A percentile compares a stretch with the other conserved stretches of the same genome.
phyloP scores from a whole-genome alignment of 352 stramenopile species.

The Pythium rishiriense region DNA sequence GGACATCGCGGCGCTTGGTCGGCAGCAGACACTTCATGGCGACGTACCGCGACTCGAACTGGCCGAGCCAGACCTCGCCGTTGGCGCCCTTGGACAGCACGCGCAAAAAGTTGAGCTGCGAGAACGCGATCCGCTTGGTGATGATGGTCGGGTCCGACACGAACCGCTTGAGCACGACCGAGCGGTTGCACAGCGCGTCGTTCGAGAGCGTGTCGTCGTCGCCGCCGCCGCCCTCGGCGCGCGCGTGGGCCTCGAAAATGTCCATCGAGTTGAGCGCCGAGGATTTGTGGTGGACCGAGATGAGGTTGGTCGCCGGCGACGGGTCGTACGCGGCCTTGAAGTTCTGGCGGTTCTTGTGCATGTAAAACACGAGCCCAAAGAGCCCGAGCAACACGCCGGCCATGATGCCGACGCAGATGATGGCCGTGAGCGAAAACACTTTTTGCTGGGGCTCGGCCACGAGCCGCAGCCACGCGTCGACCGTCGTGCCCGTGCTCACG shows the following conservation, averaged over 20 bases:
- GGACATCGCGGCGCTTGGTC: slow-evolving; percentile 57
- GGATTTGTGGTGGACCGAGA: slow-evolving; percentile 18
- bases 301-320: slow-evolving; percentile 19
- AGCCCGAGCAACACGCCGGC: slow-evolving; percentile 42
- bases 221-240: slow-evolving; percentile 32
- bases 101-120: slow-evolving; percentile 69
- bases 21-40: slow-evolving; percentile 79
- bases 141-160: slow-evolving; percentile 69
- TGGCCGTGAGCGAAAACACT: slow-evolving; percentile 57
- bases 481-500: slow-evolving; percentile 31
- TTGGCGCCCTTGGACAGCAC: slow-evolving; percentile 76
- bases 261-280: slow-evolving; percentile 26
- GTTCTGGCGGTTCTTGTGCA: slow-evolving; percentile 45
- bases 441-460: slow-evolving; percentile 33
- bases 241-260: slow-evolving; percentile 32
- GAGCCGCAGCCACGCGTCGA: slow-evolving; percentile 64
- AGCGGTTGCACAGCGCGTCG: slow-evolving; percentile 62
- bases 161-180: slow-evolving; percentile 52
- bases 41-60: slow-evolving; percentile 73
- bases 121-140: slow-evolving; percentile 75
- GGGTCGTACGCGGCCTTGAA: slow-evolving; percentile 38
- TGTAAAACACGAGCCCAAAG: slow-evolving; percentile 44
- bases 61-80: slow-evolving; percentile 80
- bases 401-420: slow-evolving; percentile 47
- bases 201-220: slow-evolving; percentile 58